Evolutionary conservation across 1,139 yeast species (phyloP).

Genomic region (Torulaspora globosa): DNA sequence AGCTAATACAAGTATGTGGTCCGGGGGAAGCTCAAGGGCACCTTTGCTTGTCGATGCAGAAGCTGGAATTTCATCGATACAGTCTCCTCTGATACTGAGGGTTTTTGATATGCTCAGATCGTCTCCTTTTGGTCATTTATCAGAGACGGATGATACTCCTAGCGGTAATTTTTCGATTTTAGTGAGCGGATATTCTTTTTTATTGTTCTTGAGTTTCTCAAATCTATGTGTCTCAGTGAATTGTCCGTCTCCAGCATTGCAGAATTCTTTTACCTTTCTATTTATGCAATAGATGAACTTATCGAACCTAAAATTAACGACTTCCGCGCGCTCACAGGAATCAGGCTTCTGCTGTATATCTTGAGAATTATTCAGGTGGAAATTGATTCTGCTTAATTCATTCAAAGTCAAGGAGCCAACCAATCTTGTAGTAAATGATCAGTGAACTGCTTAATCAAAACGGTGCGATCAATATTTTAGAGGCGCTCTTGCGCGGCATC

Average conservation of each 20-base stretch:
- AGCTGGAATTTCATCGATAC: background rate
- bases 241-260: conserved; percentile 1
- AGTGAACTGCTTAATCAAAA: conserved; percentile 4
- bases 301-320: conserved; percentile 7
- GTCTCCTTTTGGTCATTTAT: conserved; percentile 4
- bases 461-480: background rate
- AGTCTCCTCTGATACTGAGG: conserved; percentile 3
- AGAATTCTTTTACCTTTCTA: conserved; percentile 5
- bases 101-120: conserved; percentile 3
- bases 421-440: conserved; percentile 17
- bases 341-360: conserved; percentile 12
- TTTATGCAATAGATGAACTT: conserved; percentile 12
- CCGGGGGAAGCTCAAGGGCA: no score
- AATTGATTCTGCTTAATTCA: conserved; percentile 12
- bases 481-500: no score
- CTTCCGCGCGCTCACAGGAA: background rate
- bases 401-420: conserved; percentile 16
- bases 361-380: conserved; percentile 8
- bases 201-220: conserved; percentile 2
- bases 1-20: no score
- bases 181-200: conserved; percentile 4
- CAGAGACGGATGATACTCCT: conserved; percentile 6
- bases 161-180: conserved; percentile 8
- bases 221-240: conserved; percentile 1
- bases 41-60: conserved; percentile 4